Evolutionary conservation across 164 flowering plant genomes (phyloP).

Genomic region (Chimonanthus salicifolius): DNA sequence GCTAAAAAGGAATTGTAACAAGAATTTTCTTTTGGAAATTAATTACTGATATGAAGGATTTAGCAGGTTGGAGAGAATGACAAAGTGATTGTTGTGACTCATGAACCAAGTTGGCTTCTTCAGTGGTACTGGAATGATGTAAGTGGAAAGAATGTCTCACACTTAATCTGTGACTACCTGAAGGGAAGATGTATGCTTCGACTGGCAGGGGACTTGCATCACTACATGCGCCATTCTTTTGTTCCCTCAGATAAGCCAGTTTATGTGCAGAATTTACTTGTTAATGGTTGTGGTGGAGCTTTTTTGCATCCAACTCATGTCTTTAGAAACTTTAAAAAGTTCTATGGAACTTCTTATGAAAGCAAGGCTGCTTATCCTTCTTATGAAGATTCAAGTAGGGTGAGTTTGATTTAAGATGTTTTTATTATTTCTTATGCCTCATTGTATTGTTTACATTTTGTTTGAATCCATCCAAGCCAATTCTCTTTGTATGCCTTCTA

Average conservation of each 20-base stretch:
- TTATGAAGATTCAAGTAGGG: slow-evolving; percentile 96
- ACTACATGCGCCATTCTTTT: slow-evolving; percentile 94
- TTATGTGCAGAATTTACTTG: slow-evolving; percentile 85
- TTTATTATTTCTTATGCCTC: not conserved
- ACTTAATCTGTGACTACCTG: slow-evolving; percentile 71
- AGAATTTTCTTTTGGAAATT: not conserved
- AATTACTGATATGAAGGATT: slow-evolving; percentile 5
- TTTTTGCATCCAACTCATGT: slow-evolving; percentile 99
- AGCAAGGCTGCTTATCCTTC: slow-evolving; percentile 93
- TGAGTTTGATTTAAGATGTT: slow-evolving; percentile 14
- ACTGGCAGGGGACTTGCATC: slow-evolving; percentile 96
- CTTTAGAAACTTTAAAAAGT: slow-evolving; percentile 62
- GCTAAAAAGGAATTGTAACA: not conserved
- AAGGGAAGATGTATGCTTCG: slow-evolving; percentile 94
- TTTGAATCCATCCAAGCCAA: not conserved
- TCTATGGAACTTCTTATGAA: slow-evolving; percentile 60
- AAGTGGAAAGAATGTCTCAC: slow-evolving; percentile 77
- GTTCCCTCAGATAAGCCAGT: slow-evolving; percentile 67
- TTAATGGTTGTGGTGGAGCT: slow-evolving; percentile 99
- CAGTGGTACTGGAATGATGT: slow-evolving; percentile 92
- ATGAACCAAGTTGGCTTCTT: slow-evolving; percentile 97
- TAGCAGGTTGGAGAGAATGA: slow-evolving; percentile 75
- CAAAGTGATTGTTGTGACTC: slow-evolving; percentile 90
- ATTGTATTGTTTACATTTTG: not conserved
- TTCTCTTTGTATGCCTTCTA: not conserved